phyloP scores from a whole-genome alignment of 495 filamentous ascomycete species.

The Penicillium psychrofluorescens region DNA sequence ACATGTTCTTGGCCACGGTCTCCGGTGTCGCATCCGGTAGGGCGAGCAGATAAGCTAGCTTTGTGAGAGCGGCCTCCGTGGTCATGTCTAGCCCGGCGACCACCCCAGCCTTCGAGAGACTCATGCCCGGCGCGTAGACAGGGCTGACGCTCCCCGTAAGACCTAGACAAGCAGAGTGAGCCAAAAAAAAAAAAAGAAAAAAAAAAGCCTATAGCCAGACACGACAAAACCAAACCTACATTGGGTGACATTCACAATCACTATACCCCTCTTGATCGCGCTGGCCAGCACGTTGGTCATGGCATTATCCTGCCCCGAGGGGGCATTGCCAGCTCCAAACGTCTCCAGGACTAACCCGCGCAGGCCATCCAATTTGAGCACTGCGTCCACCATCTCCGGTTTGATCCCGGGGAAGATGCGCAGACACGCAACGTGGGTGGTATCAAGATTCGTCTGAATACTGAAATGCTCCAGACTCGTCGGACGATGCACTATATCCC shows the following conservation, averaged over 20 bases:
- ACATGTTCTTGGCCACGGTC: conserved; percentile 66
- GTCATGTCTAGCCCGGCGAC: conserved; percentile 93
- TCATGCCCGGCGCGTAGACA: conserved; percentile 86
- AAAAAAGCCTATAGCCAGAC: not conserved
- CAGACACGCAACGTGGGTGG: conserved; percentile 83
- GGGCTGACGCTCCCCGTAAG: conserved; percentile 81
- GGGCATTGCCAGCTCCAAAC: conserved; percentile 92
- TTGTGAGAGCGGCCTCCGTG: conserved; percentile 87
- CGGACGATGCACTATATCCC: conserved; percentile 72
- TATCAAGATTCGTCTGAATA: conserved; percentile 73
- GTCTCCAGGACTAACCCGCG: conserved; percentile 87
- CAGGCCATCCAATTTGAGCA: conserved; percentile 69
- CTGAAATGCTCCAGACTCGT: conserved; percentile 65
- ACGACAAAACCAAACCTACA: conserved; percentile 41
- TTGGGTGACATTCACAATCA: conserved; percentile 92
- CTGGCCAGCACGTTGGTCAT: conserved; percentile 73
- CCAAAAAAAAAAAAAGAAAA: not conserved
- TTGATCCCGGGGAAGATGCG: conserved; percentile 94
- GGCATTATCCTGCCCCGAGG: conserved; percentile 72
- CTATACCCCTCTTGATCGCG: conserved; percentile 72
- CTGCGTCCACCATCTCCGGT: conserved; percentile 88
- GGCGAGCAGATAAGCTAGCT: conserved; percentile 83
- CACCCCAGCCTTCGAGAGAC: conserved; percentile 78
- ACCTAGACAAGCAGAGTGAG: conserved; percentile 21
- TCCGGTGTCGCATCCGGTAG: conserved; percentile 50